Base-by-base conservation (phyloP, 2,329 filamentous ascomycete species). In the Aspergillus sp. region DNA sequence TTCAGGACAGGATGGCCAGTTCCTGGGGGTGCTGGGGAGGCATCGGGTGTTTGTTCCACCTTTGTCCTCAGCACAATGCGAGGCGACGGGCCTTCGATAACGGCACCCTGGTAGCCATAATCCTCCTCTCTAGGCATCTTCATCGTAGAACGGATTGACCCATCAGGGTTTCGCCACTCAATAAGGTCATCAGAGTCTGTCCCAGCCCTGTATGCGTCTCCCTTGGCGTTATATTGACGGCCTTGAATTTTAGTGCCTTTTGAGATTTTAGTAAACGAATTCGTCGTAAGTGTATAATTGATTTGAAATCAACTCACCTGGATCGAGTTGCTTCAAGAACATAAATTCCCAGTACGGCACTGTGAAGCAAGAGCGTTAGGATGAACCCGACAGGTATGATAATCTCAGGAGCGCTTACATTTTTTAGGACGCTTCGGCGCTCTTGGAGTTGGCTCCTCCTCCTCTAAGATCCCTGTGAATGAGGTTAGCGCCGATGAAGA, bases 361-460 rank as follows among this genome's bases (percentile, higher is more conserved):
- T 56, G 39, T 41, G 14, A 31, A 27, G 21, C 17, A 7, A 46
- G 5, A 19, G 17, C 8, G n/a, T 40, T 31, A 37, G 50, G n/a
- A 7, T 23, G 52, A 23, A 31, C 17, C n/a, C 23, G n/a, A 15
- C 27, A 8, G 19, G 11, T 37, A 40, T 21, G 9, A 39, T 25
- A 25, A n/a, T 17, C n/a, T 8, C 3, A 21, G 17, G 7, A 23
- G 12, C 41, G 64, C 59, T 60, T 64, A 74, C 75, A 69, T 68
- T 77, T 79, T 65, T 77, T 80, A 3, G 74, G 66, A 47, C 77
- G 76, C 55, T 81, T 81, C 37, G 73, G 66, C 33, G 73, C 70
- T 51, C 79, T 72, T 19, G 77, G 73, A n/a, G 76, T 62, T 39
- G 76, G 72, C 52, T 79, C 77, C 45, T 81, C 79, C 57, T 79